Conservation (phyloP, 2,329 filamentous ascomycete genomes). For the Aspergillus spinulosporus region DNA sequence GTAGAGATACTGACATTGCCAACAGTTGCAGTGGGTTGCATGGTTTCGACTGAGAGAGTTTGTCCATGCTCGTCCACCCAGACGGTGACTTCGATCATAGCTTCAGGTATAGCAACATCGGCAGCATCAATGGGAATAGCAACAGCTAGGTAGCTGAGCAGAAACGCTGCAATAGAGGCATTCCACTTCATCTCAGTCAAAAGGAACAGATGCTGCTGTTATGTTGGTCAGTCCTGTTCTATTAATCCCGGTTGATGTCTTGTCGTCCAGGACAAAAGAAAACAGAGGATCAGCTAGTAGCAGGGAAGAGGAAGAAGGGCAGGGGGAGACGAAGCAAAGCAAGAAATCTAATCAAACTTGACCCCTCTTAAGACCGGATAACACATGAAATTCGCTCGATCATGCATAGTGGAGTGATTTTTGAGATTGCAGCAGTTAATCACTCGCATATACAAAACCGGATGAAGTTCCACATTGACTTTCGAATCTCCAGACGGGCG, state of each 20-base stretch:
- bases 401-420: conserved; percentile 1
- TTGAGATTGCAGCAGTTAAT: background rate
- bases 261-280: background rate
- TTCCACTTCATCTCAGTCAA: conserved; percentile 20
- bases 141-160: conserved; percentile 20
- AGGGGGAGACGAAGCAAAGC: background rate
- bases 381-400: conserved; percentile 1
- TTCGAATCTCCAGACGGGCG: background rate
- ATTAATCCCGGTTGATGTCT: background rate
- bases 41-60: conserved; percentile 46
- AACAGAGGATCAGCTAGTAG: background rate
- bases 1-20: conserved; percentile 17
- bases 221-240: background rate
- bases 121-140: conserved; percentile 36
- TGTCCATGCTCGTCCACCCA: conserved; percentile 61
- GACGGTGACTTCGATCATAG: conserved; percentile 51
- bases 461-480: background rate
- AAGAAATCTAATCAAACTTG: background rate
- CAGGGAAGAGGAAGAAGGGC: background rate
- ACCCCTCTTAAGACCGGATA: background rate
- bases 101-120: conserved; percentile 33
- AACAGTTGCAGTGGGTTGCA: conserved; percentile 10
- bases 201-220: background rate
- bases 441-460: background rate
- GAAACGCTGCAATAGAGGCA: conserved; percentile 24